Base-by-base conservation (phyloP, 257 asterid genomes). In the Rauvolfia tetraphylla region DNA sequence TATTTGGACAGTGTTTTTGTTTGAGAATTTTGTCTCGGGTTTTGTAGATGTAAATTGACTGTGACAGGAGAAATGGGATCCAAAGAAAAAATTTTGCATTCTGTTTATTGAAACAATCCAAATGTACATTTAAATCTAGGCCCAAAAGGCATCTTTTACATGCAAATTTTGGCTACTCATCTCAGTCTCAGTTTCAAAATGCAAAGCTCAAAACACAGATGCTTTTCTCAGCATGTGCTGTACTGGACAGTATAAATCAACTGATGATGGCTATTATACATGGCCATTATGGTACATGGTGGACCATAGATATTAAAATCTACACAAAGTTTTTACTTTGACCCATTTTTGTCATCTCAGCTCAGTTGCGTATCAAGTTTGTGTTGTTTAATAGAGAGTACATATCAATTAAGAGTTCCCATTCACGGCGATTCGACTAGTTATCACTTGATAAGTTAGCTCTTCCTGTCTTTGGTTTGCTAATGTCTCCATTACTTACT, bases 371-470 rank as follows among this genome's bases (percentile, higher is more conserved):
- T 17, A 14, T 71, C 61, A 20, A 25, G 61, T 38, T 46, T 23
- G 33, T 63, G 75, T 51, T 61, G 33, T 39, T 27, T 51, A 31
- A 25, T 22, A 63, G 67, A 53, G 63, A 1, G 20, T 7, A 53
- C 0, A 18, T 48, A 41, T 69, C 23, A 34, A 7, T 65, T 34
- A 33, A 33, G 46, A 33, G 34, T 62, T 46, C 46, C 31, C 66
- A 53, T 75, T 39, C 46, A 31, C 72, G 56, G 20, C 39, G 62
- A 27, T 67, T 49, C 75, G 36, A 38, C 51, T 78, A 48, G 31
- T 57, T 39, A 56, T 69, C 25, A 38, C 12, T 49, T 56, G 46
- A 75, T 25, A 42, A 49, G 6, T 44, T 67, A 61, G 33, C 74
- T 69, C 7, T 11, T 57, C 11, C 14, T 57, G 62, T 33, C 58